phyloP scores from a whole-genome alignment of 2,329 filamentous ascomycete species.

The Chalaropsis ovoidea region DNA sequence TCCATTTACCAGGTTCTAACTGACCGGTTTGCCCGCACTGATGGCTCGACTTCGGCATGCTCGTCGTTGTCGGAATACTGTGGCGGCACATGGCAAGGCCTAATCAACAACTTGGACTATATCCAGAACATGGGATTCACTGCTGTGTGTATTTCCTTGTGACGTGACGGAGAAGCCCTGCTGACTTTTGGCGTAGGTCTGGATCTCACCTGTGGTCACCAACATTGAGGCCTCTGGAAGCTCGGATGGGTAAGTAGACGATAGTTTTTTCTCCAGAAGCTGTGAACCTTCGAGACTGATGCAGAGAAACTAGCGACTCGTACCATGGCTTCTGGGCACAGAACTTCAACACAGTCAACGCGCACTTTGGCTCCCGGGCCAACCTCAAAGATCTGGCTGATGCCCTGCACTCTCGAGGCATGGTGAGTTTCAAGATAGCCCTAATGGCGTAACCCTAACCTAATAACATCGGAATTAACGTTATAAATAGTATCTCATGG shows the following conservation, averaged over 20 bases:
- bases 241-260: slow-evolving; percentile 25
- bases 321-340: slow-evolving; percentile 38
- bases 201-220: slow-evolving; percentile 39
- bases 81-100: slow-evolving; percentile 42
- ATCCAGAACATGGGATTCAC: slow-evolving; percentile 41
- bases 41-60: slow-evolving; percentile 33
- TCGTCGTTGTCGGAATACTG: slow-evolving; percentile 36
- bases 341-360: slow-evolving; percentile 37
- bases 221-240: slow-evolving; percentile 33
- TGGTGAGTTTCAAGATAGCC: slow-evolving; percentile 33
- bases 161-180: background rate
- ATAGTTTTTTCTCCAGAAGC: too few species aligned
- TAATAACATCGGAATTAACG: background rate
- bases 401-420: slow-evolving; percentile 42
- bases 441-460: background rate
- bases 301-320: slow-evolving; percentile 29
- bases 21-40: slow-evolving; percentile 36
- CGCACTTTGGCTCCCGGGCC: slow-evolving; percentile 40
- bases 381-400: slow-evolving; percentile 40
- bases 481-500: slow-evolving; percentile 42
- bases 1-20: slow-evolving; percentile 41
- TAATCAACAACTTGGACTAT: slow-evolving; percentile 42
- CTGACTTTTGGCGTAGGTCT: slow-evolving; percentile 28
- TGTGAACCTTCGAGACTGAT: background rate
- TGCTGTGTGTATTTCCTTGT: slow-evolving; percentile 28